Evolutionary conservation across 805 yeast genomes (phyloP).

Genomic region (Yarrowia sp.): DNA sequence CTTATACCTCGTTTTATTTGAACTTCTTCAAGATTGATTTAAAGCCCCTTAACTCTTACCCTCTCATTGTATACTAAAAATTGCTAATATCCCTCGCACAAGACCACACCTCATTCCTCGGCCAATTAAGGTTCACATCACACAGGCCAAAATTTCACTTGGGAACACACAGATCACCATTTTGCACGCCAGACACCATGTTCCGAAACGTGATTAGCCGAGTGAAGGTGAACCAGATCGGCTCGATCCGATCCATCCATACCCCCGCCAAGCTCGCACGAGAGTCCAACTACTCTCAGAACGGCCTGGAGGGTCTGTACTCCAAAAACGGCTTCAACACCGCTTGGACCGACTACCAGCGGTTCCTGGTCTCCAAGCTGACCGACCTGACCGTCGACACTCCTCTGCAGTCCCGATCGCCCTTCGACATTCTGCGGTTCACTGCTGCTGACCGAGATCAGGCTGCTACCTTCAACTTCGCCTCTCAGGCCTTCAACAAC

Average conservation of each 20-base stretch:
- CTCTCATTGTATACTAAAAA: too few relatives aligned
- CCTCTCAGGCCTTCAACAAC: slow-evolving; percentile 89
- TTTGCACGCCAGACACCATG: slow-evolving; percentile 20
- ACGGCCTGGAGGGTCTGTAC: slow-evolving; percentile 66
- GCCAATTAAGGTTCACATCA: neutral
- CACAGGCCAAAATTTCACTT: slow-evolving; percentile 19
- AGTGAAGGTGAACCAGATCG: slow-evolving; percentile 2
- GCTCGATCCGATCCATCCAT: slow-evolving; percentile 46
- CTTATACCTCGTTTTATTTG: too few relatives aligned
- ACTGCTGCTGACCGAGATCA: slow-evolving; percentile 65
- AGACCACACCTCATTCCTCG: neutral
- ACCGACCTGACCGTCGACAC: slow-evolving; percentile 71
- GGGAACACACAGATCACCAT: neutral
- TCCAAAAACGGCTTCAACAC: slow-evolving; percentile 61
- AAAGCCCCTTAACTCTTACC: too few relatives aligned
- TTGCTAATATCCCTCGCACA: neutral
- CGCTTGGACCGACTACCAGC: slow-evolving; percentile 84
- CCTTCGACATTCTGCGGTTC: slow-evolving; percentile 61
- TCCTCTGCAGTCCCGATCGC: slow-evolving; percentile 69
- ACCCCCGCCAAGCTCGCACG: slow-evolving; percentile 57
- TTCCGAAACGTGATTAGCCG: slow-evolving; percentile 23
- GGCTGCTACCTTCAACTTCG: slow-evolving; percentile 75
- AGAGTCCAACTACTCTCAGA: slow-evolving; percentile 41
- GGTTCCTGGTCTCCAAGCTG: slow-evolving; percentile 51
- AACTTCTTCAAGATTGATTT: too few relatives aligned